A percentile compares a stretch with the other conserved stretches of the same genome.
Conservation (phyloP, 805 yeast genomes). For the Jamesozyma jinghongensis region DNA sequence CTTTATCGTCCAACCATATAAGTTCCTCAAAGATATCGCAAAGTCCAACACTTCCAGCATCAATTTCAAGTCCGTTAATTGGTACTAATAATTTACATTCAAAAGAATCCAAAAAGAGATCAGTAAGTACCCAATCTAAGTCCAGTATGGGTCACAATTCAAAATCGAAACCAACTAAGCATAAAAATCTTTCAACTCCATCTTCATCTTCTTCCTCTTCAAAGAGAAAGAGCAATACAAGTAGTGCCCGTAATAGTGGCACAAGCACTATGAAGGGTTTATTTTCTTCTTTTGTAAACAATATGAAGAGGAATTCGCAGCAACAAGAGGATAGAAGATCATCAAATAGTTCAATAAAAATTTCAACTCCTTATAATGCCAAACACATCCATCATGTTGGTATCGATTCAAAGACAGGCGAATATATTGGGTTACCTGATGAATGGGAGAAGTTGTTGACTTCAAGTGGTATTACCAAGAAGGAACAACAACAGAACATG, state of each 20-base stretch:
- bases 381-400: slow-evolving; percentile 93
- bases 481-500: slow-evolving; percentile 85
- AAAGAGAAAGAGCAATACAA: slow-evolving; percentile 4
- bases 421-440: slow-evolving; percentile 83
- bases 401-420: slow-evolving; percentile 72
- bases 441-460: slow-evolving; percentile 83
- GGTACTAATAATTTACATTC: background rate
- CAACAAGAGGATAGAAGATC: slow-evolving; percentile 16
- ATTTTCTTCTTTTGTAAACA: slow-evolving; percentile 41
- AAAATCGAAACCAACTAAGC: background rate
- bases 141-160: background rate
- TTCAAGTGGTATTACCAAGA: slow-evolving; percentile 79
- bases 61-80: background rate
- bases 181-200: background rate
- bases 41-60: background rate
- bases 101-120: background rate
- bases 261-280: slow-evolving; percentile 46
- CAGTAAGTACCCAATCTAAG: background rate
- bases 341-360: slow-evolving; percentile 30
- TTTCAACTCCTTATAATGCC: slow-evolving; percentile 87
- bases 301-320: slow-evolving; percentile 31
- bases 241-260: slow-evolving; percentile 1
- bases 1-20: background rate
- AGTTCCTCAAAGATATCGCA: background rate
- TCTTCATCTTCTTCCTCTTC: slow-evolving; percentile 1